phyloP scores from a whole-genome alignment of 345 rosid species.

The Xanthoceras sorbifolium region DNA sequence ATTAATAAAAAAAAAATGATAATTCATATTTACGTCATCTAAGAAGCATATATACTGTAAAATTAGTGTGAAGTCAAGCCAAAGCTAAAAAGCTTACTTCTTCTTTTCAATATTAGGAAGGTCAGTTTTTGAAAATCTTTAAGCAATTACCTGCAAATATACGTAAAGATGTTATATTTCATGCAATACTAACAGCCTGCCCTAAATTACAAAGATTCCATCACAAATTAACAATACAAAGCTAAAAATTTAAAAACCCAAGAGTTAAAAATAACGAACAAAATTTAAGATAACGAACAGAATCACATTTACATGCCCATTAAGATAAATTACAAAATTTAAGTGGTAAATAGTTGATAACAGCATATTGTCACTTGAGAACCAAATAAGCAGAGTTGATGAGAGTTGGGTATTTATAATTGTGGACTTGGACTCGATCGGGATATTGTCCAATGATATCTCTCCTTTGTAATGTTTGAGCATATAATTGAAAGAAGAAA shows the following conservation, averaged over 20 bases:
- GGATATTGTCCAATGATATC: conserved; percentile 55
- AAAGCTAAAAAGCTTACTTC: conserved; percentile 47
- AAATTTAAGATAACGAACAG: too few relatives aligned
- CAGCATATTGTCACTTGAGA: neutral
- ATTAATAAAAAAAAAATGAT: neutral
- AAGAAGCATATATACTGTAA: neutral
- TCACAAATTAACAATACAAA: neutral
- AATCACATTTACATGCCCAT: neutral
- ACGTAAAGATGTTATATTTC: neutral
- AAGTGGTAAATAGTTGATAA: neutral
- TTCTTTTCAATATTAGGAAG: conserved; percentile 80
- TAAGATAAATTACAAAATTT: neutral
- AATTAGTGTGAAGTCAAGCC: neutral
- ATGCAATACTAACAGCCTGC: neutral
- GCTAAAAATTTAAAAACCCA: neutral
- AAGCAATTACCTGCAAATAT: conserved; percentile 63
- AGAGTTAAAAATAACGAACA: too few relatives aligned
- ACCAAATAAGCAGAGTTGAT: neutral
- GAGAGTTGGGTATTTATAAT: neutral
- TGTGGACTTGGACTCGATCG: conserved; percentile 50
- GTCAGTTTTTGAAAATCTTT: conserved; percentile 68
- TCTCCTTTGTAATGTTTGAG: conserved; percentile 45
- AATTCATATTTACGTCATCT: neutral
- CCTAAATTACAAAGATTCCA: neutral
- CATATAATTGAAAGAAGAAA: neutral